Conservation (phyloP, 192 early-diverging fungal genomes). For the Powellomyces hirtus region DNA sequence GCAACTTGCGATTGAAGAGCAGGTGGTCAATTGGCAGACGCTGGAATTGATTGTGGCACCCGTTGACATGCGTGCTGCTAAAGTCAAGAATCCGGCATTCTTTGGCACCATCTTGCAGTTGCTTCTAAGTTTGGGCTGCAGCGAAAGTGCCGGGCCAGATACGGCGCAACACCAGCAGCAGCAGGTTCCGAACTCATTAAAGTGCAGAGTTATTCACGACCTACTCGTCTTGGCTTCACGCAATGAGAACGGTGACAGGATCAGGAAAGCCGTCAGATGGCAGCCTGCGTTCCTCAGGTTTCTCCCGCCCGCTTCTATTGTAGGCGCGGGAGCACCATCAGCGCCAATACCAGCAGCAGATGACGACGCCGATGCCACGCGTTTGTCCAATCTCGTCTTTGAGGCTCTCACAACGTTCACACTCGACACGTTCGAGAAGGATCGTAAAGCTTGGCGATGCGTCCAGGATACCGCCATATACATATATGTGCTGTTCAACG, state of each 20-base stretch:
- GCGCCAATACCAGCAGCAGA: background rate
- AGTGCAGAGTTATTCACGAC: constrained; percentile 19
- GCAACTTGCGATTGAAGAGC: constrained; percentile 38
- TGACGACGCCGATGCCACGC: background rate
- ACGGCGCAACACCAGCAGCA: background rate
- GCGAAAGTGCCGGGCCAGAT: background rate
- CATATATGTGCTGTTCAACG: constrained; percentile 20
- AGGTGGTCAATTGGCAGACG: constrained; percentile 26
- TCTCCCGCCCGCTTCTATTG: background rate
- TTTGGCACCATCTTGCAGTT: constrained; percentile 20
- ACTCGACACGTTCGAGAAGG: constrained; percentile 37
- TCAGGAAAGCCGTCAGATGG: constrained; percentile 34
- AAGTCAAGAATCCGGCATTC: constrained; percentile 25
- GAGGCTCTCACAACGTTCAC: constrained; percentile 27
- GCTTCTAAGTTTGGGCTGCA: too few species aligned
- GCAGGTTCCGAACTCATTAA: background rate
- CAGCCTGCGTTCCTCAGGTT: constrained; percentile 13
- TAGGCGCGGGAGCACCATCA: background rate
- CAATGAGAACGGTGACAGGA: constrained; percentile 29
- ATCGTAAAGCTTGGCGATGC: constrained; percentile 36
- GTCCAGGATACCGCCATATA: constrained; percentile 37
- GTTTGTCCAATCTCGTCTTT: constrained; percentile 14
- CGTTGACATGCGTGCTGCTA: constrained; percentile 17
- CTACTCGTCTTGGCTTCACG: constrained; percentile 14
- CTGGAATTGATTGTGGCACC: constrained; percentile 10